A percentile compares a stretch with the other conserved stretches of the same genome.
phyloP scores from a whole-genome alignment of 768 basidiomycete genomes.

The Collybia nuda region DNA sequence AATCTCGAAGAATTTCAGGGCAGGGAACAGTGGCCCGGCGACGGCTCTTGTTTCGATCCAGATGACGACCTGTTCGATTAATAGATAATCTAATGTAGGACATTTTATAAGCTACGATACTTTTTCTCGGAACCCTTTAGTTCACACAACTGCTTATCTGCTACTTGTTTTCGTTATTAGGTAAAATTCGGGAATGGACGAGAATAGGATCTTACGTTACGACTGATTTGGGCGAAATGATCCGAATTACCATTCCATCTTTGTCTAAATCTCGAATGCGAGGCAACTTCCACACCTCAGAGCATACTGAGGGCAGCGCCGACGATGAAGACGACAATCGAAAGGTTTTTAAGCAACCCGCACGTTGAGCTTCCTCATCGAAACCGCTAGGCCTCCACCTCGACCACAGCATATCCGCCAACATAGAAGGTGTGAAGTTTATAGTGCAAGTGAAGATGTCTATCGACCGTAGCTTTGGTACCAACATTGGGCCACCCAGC shows the following conservation, averaged over 20 bases:
- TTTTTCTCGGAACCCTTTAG: too few species aligned
- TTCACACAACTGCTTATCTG: too few species aligned
- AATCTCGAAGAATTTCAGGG: slow-evolving; percentile 22
- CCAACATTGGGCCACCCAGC: not conserved
- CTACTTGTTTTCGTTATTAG: too few species aligned
- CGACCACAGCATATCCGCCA: slow-evolving; percentile 9
- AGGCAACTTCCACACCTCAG: not conserved
- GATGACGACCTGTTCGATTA: slow-evolving; percentile 26
- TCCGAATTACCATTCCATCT: not conserved
- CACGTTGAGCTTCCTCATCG: not conserved
- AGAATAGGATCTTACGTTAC: not conserved
- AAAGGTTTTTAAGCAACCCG: not conserved
- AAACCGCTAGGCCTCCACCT: not conserved
- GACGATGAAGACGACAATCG: not conserved
- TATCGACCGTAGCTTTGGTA: slow-evolving; percentile 4
- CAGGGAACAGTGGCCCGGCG: slow-evolving; percentile 29
- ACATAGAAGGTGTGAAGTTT: slow-evolving; percentile 1
- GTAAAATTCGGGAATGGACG: not conserved
- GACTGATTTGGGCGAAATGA: too few species aligned
- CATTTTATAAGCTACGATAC: too few species aligned
- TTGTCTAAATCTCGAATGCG: not conserved
- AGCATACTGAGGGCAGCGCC: not conserved
- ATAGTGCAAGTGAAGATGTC: slow-evolving; percentile 6
- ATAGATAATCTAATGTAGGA: not conserved
- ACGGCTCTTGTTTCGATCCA: slow-evolving; percentile 22